Base-by-base conservation (phyloP, 345 rosid genomes). In the Erucastrum elatum region DNA sequence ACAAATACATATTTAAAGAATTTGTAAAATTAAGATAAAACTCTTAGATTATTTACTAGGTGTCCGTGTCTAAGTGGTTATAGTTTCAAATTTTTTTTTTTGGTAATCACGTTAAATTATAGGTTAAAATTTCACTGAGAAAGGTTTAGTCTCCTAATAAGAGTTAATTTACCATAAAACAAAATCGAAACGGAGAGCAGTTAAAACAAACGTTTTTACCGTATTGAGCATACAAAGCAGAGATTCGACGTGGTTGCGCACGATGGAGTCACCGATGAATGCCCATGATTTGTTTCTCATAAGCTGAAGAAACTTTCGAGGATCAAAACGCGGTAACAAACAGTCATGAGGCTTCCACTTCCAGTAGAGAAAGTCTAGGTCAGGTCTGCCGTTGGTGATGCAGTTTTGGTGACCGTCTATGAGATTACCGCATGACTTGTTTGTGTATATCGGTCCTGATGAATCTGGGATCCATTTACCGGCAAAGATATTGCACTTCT, bases 361-460 rank as follows among this genome's bases (percentile, higher is more conserved):
- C 98, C 98, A 94, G 76, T 88, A 88, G 44, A 94, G 77, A 85
- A 90, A 93, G 16, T 87, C 93, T 8, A 83, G 64, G 87, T 93
- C 97, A 31, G 94, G 90, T 49, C 99, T 73, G 30, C 99, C 98
- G 75, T 95, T 95, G 78, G 85, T 87, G 89, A 95, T 85, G 77
- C 99, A 95, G 70, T 95, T 89, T 79, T 95, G 98, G 81, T 90
- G 99, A 75, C 91, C 82, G 8, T 93, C 98, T 4, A 95, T 91
- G 77, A 81, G 67, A 39, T 6, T 35, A 6, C 72, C 63, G 33
- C 83, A 81, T 9, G 80, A 41, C 58, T 0, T 71, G 77, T 81
- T 76, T 26, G 77, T 95, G 86, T 93, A 95, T 64, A 75, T 68
- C 27, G 99, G 96, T 7, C 96, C 94, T 1, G 88, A 85, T 11